Evolutionary conservation across 306 rosid genomes (phyloP), one percentile per base, ranked within the genome.

Genomic region (Abrus precatorius): DNA sequence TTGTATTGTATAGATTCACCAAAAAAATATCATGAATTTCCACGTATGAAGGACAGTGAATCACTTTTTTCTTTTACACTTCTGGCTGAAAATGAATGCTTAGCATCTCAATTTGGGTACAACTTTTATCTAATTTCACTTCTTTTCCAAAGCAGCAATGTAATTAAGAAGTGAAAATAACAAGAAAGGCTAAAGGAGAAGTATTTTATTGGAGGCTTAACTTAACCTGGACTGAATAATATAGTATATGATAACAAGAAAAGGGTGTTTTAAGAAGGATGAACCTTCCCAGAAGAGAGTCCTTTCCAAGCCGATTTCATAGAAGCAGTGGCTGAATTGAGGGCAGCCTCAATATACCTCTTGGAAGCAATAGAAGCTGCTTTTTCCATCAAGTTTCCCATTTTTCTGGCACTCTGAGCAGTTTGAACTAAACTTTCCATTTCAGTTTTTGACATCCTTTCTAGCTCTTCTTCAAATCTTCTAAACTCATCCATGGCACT

Each of bases 281-380:
- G 99, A 82, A 95, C 98, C 88, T 88, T 95, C 27, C 76, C 79
- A 5, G 92, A 70, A 9, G 99, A 89, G 45, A 93, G 32, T 13
- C 94, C 95, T 77, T 89, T 95, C 97, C 96, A 89, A 59, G 98
- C 97, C 1, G 99, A 86, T 88, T 88, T 93, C 97, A 93, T 89
- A 41, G 99, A 89, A 86, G 98, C 87, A 72, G 96, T 84, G 3
- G 99, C 98, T 0, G 98, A 87, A 82, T 84, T 90, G 6, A 90
- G 38, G 0, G 96, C 94, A 27, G 97, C 96, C 76, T 91, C 98
- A 63, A 92, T 70, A 40, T 95, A 90, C 89, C 52, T 93, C 38
- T 88, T 89, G 77, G 98, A 87, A 80, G 98, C 97, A 65, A 92
- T 1, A 5, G 89, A 57, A 0, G 99, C 96, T 8, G 88, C 85